Evolutionary conservation across 441 rosid genomes (phyloP).

Genomic region (Biscutella auriculata): DNA sequence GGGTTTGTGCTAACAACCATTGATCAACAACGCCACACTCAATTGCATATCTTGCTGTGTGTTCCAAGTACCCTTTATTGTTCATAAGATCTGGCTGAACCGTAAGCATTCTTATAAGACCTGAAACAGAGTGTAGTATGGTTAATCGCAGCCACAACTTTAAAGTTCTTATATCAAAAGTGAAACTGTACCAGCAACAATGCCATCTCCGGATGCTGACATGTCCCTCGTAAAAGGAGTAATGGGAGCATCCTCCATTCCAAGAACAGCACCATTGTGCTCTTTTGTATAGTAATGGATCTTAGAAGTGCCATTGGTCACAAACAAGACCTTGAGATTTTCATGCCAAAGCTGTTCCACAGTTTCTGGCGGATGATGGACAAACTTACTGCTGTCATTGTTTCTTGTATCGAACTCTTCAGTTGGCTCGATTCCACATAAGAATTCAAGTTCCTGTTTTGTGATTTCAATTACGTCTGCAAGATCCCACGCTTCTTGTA

Average conservation of each 20-base stretch:
- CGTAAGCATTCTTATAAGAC: constrained; percentile 72
- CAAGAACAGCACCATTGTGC: constrained; percentile 59
- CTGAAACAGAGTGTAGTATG: constrained; percentile 29
- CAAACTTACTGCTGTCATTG: constrained; percentile 52
- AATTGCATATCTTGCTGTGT: constrained; percentile 54
- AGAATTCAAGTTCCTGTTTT: constrained; percentile 84
- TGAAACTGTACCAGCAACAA: constrained; percentile 59
- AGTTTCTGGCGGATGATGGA: constrained; percentile 49
- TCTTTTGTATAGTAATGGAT: constrained; percentile 80
- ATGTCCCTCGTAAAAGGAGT: constrained; percentile 72
- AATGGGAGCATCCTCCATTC: constrained; percentile 76
- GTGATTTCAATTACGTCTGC: constrained; percentile 73
- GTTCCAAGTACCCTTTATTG: constrained; percentile 57
- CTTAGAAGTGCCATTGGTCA: constrained; percentile 87
- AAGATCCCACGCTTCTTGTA: constrained; percentile 61
- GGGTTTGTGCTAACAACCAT: constrained; percentile 47
- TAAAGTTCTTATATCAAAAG: neutral
- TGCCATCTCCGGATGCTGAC: constrained; percentile 93
- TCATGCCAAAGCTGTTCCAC: constrained; percentile 73
- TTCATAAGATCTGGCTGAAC: constrained; percentile 55
- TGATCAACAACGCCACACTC: constrained; percentile 78
- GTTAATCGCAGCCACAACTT: constrained; percentile 1
- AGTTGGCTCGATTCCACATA: constrained; percentile 52
- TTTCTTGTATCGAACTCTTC: constrained; percentile 64
- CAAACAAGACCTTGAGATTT: constrained; percentile 68